phyloP scores from a whole-genome alignment of 108 stramenopile genomes.

The Nitzschia sp. region DNA sequence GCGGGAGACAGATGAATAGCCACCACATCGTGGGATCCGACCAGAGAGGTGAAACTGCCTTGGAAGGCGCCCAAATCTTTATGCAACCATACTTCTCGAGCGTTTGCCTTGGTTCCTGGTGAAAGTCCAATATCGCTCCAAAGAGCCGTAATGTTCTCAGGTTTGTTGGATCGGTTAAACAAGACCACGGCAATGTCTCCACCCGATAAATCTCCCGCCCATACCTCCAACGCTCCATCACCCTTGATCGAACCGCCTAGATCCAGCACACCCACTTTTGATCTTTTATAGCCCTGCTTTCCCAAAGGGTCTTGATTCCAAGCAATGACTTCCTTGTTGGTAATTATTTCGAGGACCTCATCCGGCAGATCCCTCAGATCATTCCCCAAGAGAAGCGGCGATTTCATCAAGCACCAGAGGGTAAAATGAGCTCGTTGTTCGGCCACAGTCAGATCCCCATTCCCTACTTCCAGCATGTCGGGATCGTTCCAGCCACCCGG shows the following conservation, averaged over 20 bases:
- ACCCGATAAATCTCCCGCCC: constrained; percentile 29
- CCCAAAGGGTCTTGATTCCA: constrained; percentile 36
- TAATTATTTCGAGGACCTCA: constrained; percentile 33
- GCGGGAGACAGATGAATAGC: constrained; percentile 20
- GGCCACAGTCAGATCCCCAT: constrained; percentile 34
- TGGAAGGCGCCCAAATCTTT: constrained; percentile 19
- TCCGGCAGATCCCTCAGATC: constrained; percentile 40
- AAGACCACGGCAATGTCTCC: constrained; percentile 37
- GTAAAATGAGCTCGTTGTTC: constrained; percentile 55
- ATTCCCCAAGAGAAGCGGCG: constrained; percentile 50
- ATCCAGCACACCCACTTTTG: not conserved
- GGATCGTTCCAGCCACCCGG: constrained; percentile 66
- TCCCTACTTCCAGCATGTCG: constrained; percentile 49
- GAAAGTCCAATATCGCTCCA: constrained; percentile 29
- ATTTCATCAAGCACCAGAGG: constrained; percentile 53
- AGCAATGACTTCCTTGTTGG: constrained; percentile 31
- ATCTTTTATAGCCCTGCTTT: constrained; percentile 22
- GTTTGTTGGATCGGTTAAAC: constrained; percentile 21
- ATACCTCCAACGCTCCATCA: constrained; percentile 21
- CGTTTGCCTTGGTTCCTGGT: not conserved
- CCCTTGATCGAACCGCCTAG: not conserved
- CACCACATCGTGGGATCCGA: constrained; percentile 29
- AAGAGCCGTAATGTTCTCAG: constrained; percentile 9
- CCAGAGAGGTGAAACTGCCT: constrained; percentile 4
- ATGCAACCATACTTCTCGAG: constrained; percentile 28